A percentile compares a stretch with the other conserved stretches of the same genome.
These are phyloP conservation scores for Ambispora gerdemannii DNA, from an alignment of 192 early-diverging fungal genomes.

Conservation along the genomic window DNA sequence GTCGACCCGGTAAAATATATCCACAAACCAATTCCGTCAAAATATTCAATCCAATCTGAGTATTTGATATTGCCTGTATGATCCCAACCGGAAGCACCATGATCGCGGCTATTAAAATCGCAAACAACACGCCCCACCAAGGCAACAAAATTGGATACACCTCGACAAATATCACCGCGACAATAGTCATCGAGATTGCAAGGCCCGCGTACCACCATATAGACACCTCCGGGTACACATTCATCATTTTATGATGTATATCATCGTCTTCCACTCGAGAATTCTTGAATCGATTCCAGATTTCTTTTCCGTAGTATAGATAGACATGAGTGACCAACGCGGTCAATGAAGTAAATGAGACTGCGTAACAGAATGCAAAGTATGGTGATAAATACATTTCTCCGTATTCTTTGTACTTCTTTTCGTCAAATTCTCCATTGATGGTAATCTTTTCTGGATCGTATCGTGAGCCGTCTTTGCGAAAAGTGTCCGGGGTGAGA, in stretches of 20 bases:
- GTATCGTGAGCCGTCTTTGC: slow-evolving; percentile 28
- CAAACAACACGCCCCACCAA: slow-evolving; percentile 49
- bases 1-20: slow-evolving; percentile 52
- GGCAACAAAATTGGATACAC: slow-evolving; percentile 40
- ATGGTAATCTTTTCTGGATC: slow-evolving; percentile 33
- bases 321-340: slow-evolving; percentile 57
- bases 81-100: slow-evolving; percentile 55
- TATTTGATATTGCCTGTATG: slow-evolving; percentile 51
- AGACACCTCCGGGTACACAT: slow-evolving; percentile 51
- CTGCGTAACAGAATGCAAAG: slow-evolving; percentile 53
- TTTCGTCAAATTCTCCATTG: slow-evolving; percentile 8
- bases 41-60: slow-evolving; percentile 50
- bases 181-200: slow-evolving; percentile 34
- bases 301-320: slow-evolving; percentile 62
- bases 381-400: slow-evolving; percentile 41
- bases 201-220: slow-evolving; percentile 47
- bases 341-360: slow-evolving; percentile 54
- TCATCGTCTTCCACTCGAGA: not conserved
- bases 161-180: slow-evolving; percentile 36
- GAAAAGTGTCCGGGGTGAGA: slow-evolving; percentile 31
- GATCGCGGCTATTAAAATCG: slow-evolving; percentile 36
- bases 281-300: slow-evolving; percentile 26
- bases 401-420: slow-evolving; percentile 45
- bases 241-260: slow-evolving; percentile 67
- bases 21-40: slow-evolving; percentile 58